Conservation (phyloP, 1,284 basidiomycete genomes). For the Mycosarcoma maydis region DNA sequence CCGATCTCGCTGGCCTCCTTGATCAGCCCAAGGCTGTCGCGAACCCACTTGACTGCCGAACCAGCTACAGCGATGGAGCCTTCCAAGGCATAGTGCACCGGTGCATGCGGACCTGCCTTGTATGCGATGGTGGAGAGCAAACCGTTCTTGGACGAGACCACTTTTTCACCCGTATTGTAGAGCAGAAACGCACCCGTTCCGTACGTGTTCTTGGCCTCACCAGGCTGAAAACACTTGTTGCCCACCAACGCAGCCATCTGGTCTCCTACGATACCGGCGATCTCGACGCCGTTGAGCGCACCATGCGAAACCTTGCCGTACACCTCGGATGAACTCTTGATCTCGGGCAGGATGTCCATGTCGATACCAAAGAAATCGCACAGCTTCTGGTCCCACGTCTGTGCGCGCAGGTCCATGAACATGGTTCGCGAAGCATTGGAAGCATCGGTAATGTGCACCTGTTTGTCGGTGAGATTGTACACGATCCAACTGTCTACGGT, state of each 20-base stretch:
- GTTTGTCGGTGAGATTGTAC: slow-evolving; percentile 87
- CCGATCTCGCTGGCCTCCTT: slow-evolving; percentile 84
- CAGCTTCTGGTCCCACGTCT: slow-evolving; percentile 84
- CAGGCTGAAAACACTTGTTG: slow-evolving; percentile 74
- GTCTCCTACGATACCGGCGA: slow-evolving; percentile 92
- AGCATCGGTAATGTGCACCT: slow-evolving; percentile 90
- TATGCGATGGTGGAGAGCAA: slow-evolving; percentile 94
- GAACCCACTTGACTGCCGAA: slow-evolving; percentile 92
- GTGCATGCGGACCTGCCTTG: slow-evolving; percentile 80
- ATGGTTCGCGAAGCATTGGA: slow-evolving; percentile 97
- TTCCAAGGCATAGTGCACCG: slow-evolving; percentile 91
- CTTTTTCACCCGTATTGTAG: slow-evolving; percentile 89
- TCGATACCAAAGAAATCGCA: slow-evolving; percentile 88
- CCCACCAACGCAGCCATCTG: slow-evolving; percentile 96
- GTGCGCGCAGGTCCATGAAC: slow-evolving; percentile 82
- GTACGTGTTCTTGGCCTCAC: slow-evolving; percentile 68
- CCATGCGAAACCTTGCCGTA: slow-evolving; percentile 81
- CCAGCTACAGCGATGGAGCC: slow-evolving; percentile 95
- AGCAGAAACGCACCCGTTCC: slow-evolving; percentile 93
- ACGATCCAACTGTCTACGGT: slow-evolving; percentile 97
- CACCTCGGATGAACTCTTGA: slow-evolving; percentile 90
- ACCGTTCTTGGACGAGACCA: slow-evolving; percentile 85
- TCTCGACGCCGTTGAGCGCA: slow-evolving; percentile 79
- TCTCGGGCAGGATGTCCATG: slow-evolving; percentile 80
- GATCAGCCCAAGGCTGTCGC: slow-evolving; percentile 89